Evolutionary conservation across 148 eudicot genomes (phyloP), one percentile per base, ranked within the genome.

Genomic region (Rheum nobile): DNA sequence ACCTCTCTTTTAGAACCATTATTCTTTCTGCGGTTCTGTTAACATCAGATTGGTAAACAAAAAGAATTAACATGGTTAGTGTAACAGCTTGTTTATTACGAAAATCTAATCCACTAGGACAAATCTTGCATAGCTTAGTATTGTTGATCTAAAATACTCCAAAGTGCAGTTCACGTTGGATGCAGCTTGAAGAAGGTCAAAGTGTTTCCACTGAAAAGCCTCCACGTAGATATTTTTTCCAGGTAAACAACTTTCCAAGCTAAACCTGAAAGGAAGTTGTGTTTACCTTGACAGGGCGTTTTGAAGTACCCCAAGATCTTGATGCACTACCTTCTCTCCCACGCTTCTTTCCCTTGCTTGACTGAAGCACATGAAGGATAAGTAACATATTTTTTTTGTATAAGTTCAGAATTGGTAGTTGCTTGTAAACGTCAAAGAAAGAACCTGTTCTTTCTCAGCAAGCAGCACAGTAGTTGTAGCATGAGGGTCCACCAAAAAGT

Each of bases 371-470:
- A 76, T 55, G 73, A 32, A 65, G 46, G 0, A 65, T 17, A 32
- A 32, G 19, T 17, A 34, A 11, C 70, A 65, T 34, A 65, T 32
- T 6, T 14, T 34, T 57, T 65, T 22, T 8, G 32, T 34, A 34
- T 34, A 65, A 65, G 41, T 32, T 31, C 8, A 65, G 39, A 65
- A 9, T 24, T 14, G 22, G 41, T 65, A 65, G 70, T 34, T 65
- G 70, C 70, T 34, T 31, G 39, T 65, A 65, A 65, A 65, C 22
- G 14, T 32, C 32, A 59, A 14, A 65, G 46, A 78, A 80, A 72
- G 43, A 77, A 92, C 99, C 99, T 87, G 93, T 31, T 92, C 96
- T 75, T 95, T 87, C 44, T 90, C 99, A 44, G 93, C 84, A 77
- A 92, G 96, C 48, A 85, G 76, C 54, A 85, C 96, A 19, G 87